Evolutionary conservation across 129 eudicot species (phyloP).

Genomic region (Kitagawia praeruptora): DNA sequence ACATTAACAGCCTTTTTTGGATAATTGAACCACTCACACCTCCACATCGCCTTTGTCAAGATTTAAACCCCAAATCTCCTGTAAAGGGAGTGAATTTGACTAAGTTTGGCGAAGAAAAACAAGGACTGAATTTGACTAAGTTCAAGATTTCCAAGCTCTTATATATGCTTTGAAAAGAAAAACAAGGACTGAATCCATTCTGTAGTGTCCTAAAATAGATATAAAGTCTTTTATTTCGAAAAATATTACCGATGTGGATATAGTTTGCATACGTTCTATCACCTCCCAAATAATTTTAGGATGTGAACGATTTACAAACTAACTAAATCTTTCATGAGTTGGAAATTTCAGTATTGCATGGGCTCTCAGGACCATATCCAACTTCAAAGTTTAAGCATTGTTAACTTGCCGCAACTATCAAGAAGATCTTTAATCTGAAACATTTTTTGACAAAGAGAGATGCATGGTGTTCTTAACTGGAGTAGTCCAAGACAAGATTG

Average conservation of each 20-base stretch:
- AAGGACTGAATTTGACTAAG: no score
- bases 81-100: not conserved
- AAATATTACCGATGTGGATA: no score
- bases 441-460: slow-evolving; percentile 48
- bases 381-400: slow-evolving; percentile 57
- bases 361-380: slow-evolving; percentile 48
- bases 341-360: slow-evolving; percentile 40
- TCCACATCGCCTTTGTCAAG: not conserved
- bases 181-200: no score
- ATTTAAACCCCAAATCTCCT: not conserved
- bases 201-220: no score
- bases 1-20: not conserved
- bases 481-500: slow-evolving; percentile 44
- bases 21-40: not conserved
- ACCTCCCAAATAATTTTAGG: no score
- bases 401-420: slow-evolving; percentile 51
- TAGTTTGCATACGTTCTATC: no score
- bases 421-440: slow-evolving; percentile 43
- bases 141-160: no score
- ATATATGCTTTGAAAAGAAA: not conserved
- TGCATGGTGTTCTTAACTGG: slow-evolving; percentile 30
- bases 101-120: not conserved
- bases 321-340: not conserved
- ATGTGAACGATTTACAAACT: not conserved
- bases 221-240: no score